Percentiles rank a stretch among this genome's conserved stretches.
phyloP scores from a whole-genome alignment of 441 rosid genomes.

The Codiaeum variegatum region DNA sequence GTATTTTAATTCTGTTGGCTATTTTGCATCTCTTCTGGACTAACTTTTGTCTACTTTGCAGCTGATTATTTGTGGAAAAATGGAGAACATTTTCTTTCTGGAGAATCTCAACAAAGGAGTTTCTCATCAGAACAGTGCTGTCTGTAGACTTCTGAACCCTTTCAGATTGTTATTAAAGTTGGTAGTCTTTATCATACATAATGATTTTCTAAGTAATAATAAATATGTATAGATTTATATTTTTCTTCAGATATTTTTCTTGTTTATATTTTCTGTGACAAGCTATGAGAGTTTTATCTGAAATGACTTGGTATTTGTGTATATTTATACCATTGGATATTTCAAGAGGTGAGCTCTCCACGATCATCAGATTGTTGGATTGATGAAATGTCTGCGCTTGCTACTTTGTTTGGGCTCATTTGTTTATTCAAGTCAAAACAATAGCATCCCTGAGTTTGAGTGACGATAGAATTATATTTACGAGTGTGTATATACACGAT shows the following conservation, averaged over 20 bases:
- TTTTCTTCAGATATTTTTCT: background rate
- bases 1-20: background rate
- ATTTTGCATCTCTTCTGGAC: background rate
- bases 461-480: too few species aligned
- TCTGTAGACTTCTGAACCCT: constrained; percentile 7
- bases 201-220: background rate
- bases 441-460: too few species aligned
- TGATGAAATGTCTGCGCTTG: too few species aligned
- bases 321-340: background rate
- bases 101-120: background rate
- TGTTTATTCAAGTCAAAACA: too few species aligned
- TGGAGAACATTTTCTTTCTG: background rate
- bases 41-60: background rate
- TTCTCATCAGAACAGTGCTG: background rate
- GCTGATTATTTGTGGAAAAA: constrained; percentile 1
- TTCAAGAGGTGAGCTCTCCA: background rate
- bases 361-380: too few species aligned
- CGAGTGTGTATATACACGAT: too few species aligned
- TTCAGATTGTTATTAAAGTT: constrained; percentile 1
- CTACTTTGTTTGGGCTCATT: too few species aligned
- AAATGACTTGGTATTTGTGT: background rate
- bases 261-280: background rate
- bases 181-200: constrained; percentile 7
- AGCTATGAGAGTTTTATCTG: background rate
- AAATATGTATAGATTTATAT: constrained; percentile 13